phyloP scores from a whole-genome alignment of 1,139 yeast genomes.

The Scheffersomyces stambukii region DNA sequence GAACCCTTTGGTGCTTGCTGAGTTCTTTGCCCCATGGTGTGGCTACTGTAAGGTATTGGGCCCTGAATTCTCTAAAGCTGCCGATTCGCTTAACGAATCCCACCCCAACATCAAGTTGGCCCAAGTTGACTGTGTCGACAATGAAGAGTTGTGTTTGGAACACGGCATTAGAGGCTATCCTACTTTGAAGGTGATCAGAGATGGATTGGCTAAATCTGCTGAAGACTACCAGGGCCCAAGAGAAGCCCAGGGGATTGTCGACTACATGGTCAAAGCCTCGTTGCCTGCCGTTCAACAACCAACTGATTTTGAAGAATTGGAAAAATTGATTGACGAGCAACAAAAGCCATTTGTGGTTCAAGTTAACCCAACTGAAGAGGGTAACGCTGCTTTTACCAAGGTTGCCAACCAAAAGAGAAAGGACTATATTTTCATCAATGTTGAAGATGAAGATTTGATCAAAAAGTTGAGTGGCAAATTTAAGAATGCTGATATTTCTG shows the following conservation, averaged over 20 bases:
- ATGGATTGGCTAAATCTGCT: constrained; percentile 49
- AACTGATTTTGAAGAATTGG: constrained; percentile 45
- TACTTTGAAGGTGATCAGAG: constrained; percentile 80
- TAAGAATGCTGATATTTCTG: constrained; percentile 16
- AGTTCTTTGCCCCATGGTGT: constrained; percentile 99
- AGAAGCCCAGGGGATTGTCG: constrained; percentile 70
- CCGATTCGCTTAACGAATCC: constrained; percentile 62
- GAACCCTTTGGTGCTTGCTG: constrained; percentile 83
- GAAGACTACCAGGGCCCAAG: constrained; percentile 81
- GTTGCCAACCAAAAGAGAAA: constrained; percentile 61
- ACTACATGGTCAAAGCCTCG: constrained; percentile 78
- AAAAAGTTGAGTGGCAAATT: constrained; percentile 21
- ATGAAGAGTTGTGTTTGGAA: constrained; percentile 72
- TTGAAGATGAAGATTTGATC: constrained; percentile 37
- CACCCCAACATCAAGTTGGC: constrained; percentile 67
- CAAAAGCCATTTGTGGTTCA: constrained; percentile 54
- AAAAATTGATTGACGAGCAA: constrained; percentile 44
- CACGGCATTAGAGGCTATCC: constrained; percentile 88
- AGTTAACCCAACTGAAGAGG: constrained; percentile 35
- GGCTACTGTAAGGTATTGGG: constrained; percentile 96
- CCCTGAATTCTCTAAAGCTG: constrained; percentile 87
- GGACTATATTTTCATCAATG: constrained; percentile 56
- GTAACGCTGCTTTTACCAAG: constrained; percentile 46
- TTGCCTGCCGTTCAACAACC: constrained; percentile 71
- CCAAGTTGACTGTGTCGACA: constrained; percentile 90